Evolutionary conservation across 306 rosid genomes (phyloP), one percentile per base, ranked within the genome.

Genomic region (Quercus ilex): DNA sequence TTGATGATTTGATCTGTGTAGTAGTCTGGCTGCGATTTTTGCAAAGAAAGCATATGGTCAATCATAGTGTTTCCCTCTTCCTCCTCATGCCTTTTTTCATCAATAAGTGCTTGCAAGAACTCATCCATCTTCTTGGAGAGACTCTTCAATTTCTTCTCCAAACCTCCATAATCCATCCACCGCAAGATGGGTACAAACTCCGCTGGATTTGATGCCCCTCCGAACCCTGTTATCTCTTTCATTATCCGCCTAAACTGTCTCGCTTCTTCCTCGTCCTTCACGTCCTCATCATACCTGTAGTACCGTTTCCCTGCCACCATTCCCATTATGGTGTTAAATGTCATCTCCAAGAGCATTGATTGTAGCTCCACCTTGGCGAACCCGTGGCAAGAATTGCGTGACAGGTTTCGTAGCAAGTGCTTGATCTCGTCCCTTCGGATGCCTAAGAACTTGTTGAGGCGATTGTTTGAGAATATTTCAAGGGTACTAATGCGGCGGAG

Each of bases 271-370:
- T 79, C 82, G 12, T 79, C 63, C 38, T 77, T 69, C 4, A 64
- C 82, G 0, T 46, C 82, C 0, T 85, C 79, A 18, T 55, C 73
- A 2, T 82, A 81, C 1, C 90, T 91, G 19, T 76, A 89, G 46
- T 86, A 91, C 59, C 97, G 83, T 77, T 93, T 91, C 1, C 94
- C 97, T 0, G 91, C 88, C 15, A 85, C 89, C 94, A 91, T 93
- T 56, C 84, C 87, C 90, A 89, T 87, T 38, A 86, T 74, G 14
- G 58, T 84, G 83, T 91, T 93, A 51, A 87, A 93, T 4, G 94
- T 83, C 13, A 92, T 55, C 26, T 86, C 88, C 1, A 77, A 8
- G 19, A 93, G 74, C 82, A 59, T 30, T 0, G 90, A 23, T 25
- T 41, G 65, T 1, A 91, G 68, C 23, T 87, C 81, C 43, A 91